Evolutionary conservation across 345 rosid species (phyloP), one percentile per base, ranked within the genome.

Genomic region (Eucalyptus decipiens): DNA sequence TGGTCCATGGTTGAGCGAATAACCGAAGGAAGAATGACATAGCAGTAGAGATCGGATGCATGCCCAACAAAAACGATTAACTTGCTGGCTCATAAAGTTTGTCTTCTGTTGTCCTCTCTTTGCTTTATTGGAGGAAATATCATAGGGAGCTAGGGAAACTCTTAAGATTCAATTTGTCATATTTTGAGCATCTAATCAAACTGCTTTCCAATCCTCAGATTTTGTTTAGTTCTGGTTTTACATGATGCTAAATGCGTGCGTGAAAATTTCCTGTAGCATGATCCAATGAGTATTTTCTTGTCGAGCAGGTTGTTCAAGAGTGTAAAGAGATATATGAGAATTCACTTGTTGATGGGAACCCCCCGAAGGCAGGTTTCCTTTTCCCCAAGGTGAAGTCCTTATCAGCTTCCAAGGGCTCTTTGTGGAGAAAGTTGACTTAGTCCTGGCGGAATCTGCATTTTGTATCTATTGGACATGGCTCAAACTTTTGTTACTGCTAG

Each of bases 301-400:
- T 47, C 34, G 12, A 89, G 86, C 93, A 98, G 99, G 99, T 98
- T 58, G 97, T 97, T 80, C 99, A 96, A 93, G 99, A 98, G 90
- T 98, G 99, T 95, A 97, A 90, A 92, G 99, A 97, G 89, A 97
- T 98, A 81, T 97, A 96, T 40, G 99, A 96, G 93, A 96, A 98
- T 89, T 94, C 99, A 10, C 95, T 95, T 47, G 93, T 95, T 80
- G 96, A 94, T 88, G 99, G 99, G 80, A 96, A 93, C 34, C 97
- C 99, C 13, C 95, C 97, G 19, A 97, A 92, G 95, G 91, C 98
- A 5, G 99, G 99, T 80, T 96, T 96, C 87, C 94, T 98, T 23
- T 98, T 97, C 92, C 93, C 99, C 4, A 95, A 92, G 92, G 96
- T 98, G 92, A 98, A 97, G 92, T 95, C 93, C 89, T 97, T 98